These are phyloP conservation scores for Solanum lycopersicoides DNA, from an alignment of 257 asterid genomes.

Conservation along the genomic window DNA sequence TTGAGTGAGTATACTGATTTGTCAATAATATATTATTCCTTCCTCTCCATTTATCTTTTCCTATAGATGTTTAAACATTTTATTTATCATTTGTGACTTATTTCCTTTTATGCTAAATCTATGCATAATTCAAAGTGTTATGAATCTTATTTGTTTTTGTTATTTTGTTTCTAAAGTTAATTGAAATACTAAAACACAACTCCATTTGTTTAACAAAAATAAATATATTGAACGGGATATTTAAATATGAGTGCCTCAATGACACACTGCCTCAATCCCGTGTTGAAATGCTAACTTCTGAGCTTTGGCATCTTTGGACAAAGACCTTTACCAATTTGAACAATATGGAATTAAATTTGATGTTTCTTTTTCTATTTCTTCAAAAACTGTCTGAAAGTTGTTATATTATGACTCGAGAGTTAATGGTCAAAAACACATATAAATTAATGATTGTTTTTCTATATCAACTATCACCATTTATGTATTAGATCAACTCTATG, in stretches of 20 bases:
- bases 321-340: constrained; percentile 83
- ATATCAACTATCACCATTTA: not conserved
- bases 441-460: not conserved
- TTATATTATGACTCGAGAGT: not conserved
- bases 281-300: constrained; percentile 23
- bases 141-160: no score
- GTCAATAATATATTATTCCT: no score
- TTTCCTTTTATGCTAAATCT: no score
- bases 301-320: constrained; percentile 52
- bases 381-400: not conserved
- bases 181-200: no score
- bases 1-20: no score
- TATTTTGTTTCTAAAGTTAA: no score
- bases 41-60: no score
- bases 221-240: not conserved
- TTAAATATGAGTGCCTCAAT: not conserved
- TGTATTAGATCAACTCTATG: not conserved
- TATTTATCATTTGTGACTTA: no score
- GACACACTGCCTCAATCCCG: constrained; percentile 95
- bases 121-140: no score
- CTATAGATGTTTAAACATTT: no score
- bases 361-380: not conserved
- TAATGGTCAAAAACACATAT: not conserved
- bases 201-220: no score
- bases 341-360: constrained; percentile 6